Base-by-base conservation (phyloP, 768 basidiomycete species). In the Phallus indusiatus region DNA sequence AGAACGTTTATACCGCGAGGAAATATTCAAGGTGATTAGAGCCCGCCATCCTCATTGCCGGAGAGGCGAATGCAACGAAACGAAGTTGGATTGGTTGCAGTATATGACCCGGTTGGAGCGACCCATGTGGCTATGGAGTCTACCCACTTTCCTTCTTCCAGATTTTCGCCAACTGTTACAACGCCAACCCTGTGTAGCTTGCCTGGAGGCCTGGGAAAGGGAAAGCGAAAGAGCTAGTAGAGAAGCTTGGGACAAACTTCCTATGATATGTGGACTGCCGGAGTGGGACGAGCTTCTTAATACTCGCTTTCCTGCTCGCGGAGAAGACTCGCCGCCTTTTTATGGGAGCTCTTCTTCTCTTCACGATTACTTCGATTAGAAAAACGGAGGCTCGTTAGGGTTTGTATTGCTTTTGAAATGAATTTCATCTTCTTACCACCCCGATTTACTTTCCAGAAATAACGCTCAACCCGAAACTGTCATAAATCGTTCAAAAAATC, bases 261-360 rank as follows among this genome's bases (percentile, higher is more conserved):
- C 68, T 9, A 18, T 34, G 21, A 18, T 60, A 2, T 69, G 64
- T 53, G 63, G 58, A 8, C 60, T 69, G 12, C 61, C 65, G 2
- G 11, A 58, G 11, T 67, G 67, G 66, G 11, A 54, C 11, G 67
- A 60, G 34, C 24, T 67, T 4, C 28, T 61, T 7, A 28, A 28
- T 28, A 7, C 28, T 2, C 28, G 28, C 7, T 28, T 28, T 28
- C 28, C 28, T 28, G 7, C 7, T 28, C 28, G 7, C 28, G 28
- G 7, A 28, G 28, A 2, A 28, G 28, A 28, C 28, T 28, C n/a
- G n/a, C n/a, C 7, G 4, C 7, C 28, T 28, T 7, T 28, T 7
- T 28, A 28, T 7, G 28, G 28, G 7, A 7, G 28, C 28, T n/a
- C n/a, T n/a, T 28, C 28, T 28, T 3, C 28, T 28, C 4, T 28